A percentile compares a stretch with the other conserved stretches of the same genome.
Conservation (phyloP, 2,329 filamentous ascomycete species). For the Teratosphaeria epicoccoides region DNA sequence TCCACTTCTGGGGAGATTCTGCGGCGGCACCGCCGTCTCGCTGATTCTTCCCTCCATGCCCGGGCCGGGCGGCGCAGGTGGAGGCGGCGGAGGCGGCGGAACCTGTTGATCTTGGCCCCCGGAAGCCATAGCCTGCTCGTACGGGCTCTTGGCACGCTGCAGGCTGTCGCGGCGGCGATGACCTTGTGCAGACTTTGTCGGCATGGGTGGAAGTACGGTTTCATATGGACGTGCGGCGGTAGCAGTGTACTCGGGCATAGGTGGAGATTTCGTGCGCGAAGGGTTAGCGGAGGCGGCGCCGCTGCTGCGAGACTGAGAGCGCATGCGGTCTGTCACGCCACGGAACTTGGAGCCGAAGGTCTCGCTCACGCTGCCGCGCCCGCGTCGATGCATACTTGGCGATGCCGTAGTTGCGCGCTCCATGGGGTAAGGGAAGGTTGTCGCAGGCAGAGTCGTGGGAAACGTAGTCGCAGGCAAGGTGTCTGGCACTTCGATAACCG, state of each 20-base stretch:
- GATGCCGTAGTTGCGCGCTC: conserved; percentile 22
- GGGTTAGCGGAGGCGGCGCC: not conserved
- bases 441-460: conserved; percentile 16
- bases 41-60: conserved; percentile 14
- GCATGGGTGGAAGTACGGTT: conserved; percentile 27
- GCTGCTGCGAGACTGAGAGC: conserved; percentile 34
- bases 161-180: conserved; percentile 13
- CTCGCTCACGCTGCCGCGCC: conserved; percentile 47
- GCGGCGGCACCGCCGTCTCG: conserved; percentile 34
- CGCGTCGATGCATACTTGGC: conserved; percentile 41
- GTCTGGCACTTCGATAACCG: conserved; percentile 2
- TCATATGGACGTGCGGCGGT: conserved; percentile 29
- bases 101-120: conserved; percentile 9
- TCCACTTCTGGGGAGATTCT: conserved; percentile 13
- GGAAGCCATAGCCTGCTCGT: conserved; percentile 25
- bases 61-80: conserved; percentile 20
- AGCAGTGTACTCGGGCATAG: conserved; percentile 7
- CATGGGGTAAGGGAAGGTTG: conserved; percentile 15
- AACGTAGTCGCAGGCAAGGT: conserved; percentile 8
- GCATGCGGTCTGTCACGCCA: conserved; percentile 45
- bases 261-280: conserved; percentile 21
- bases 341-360: conserved; percentile 44
- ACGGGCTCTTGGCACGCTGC: conserved; percentile 18
- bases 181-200: conserved; percentile 1
- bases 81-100: conserved; percentile 25